Evolutionary conservation across 208 protist species (phyloP), one percentile per base, ranked within the genome.

Genomic region (Wallacemonas rigidus): DNA sequence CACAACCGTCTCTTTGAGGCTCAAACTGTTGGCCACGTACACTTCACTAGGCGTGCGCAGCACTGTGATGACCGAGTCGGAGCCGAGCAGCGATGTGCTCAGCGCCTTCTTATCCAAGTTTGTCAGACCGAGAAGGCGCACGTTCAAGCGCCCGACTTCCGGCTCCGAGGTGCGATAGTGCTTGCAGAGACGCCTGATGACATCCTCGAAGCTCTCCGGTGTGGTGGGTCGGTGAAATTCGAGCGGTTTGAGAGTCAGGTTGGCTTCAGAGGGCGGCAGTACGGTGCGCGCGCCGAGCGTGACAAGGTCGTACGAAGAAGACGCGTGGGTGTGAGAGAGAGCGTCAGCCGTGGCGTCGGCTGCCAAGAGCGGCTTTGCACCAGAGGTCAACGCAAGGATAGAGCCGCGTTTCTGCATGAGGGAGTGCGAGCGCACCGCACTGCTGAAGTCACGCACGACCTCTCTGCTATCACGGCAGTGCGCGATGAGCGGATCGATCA

Each of bases 111-210:
- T 80, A 51, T 90, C 75, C 54, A 95, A 62, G 72, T 85, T 77
- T n/a, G 84, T 88, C 70, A 86, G 90, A 48, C 89, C 89, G 3
- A 92, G 80, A 6, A 94, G 76, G 38, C 75, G 67, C 70, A 96
- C 54, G 36, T 69, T 60, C 26, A 88, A 68, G 14, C 77, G 72
- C 50, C 71, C 79, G 11, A 72, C 64, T 15, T 47, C 54, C 15
- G 85, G 85, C 62, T 94, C 86, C 36, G 56, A 72, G n/a, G 48
- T n/a, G 12, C 74, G 41, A 74, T 95, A 93, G 54, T 88, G 57
- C 1, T 26, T 17, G 47, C 82, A 87, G 40, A 93, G 74, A 5
- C 76, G 84, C 12, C 65, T 3, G 67, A 94, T 86, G 14, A 91
- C 69, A 40, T 83, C 83, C 39, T 82, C 81, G 75, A 94, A 96